phyloP scores from a whole-genome alignment of 495 filamentous ascomycete species.

The Penicillium bialowiezense region DNA sequence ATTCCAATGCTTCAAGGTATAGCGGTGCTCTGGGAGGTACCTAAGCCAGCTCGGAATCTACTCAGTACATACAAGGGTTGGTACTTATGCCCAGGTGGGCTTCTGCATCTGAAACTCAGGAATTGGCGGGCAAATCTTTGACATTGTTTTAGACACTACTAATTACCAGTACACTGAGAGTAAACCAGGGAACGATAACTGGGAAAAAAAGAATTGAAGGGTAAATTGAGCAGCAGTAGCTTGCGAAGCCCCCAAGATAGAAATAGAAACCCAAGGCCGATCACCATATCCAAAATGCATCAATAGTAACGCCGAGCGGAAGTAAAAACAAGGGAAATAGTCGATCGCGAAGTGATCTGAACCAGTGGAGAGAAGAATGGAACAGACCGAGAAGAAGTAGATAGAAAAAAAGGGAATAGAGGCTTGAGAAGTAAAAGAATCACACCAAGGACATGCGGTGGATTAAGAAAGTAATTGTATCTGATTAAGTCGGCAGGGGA shows the following conservation, averaged over 20 bases:
- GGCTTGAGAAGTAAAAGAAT: slow-evolving; percentile 1
- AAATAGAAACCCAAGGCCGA: slow-evolving; percentile 24
- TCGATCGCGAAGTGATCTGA: slow-evolving; percentile 5
- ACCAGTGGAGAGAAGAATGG: slow-evolving; percentile 5
- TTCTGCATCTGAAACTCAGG: too few species aligned
- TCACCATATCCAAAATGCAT: slow-evolving; percentile 37
- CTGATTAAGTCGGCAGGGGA: slow-evolving; percentile 13
- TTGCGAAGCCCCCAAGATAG: slow-evolving; percentile 17
- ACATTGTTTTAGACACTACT: slow-evolving; percentile 14
- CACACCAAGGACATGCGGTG: slow-evolving; percentile 7
- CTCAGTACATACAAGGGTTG: too few species aligned
- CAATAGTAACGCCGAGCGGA: slow-evolving; percentile 36
- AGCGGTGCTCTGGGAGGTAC: too few species aligned
- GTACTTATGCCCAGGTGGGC: too few species aligned
- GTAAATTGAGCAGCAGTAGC: slow-evolving; percentile 11
- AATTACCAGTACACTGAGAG: slow-evolving; percentile 3
- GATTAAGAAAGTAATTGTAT: slow-evolving; percentile 8
- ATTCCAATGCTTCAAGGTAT: too few species aligned
- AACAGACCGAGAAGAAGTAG: slow-evolving; percentile 7
- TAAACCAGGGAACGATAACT: slow-evolving; percentile 3
- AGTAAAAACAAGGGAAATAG: slow-evolving; percentile 26
- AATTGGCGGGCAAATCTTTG: not conserved
- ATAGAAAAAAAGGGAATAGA: slow-evolving; percentile 7
- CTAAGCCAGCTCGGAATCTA: too few species aligned
- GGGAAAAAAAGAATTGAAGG: too few species aligned